Evolutionary conservation across 768 basidiomycete genomes (phyloP), one percentile per base, ranked within the genome.

Genomic region (Boletellus sp.): DNA sequence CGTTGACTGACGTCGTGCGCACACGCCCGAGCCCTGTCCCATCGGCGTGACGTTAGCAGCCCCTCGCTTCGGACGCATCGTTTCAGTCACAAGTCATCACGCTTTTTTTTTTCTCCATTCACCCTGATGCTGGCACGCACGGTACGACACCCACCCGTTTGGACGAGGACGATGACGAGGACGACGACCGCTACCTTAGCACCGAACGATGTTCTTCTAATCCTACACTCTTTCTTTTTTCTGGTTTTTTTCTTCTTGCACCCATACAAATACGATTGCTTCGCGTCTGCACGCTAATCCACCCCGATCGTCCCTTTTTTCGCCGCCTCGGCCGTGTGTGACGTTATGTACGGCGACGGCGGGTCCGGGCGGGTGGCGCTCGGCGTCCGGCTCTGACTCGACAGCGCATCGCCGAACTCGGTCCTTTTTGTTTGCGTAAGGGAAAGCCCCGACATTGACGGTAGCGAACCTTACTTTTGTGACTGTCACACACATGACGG

Each of bases 91-190:
- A 34, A 45, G 31, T 15, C 35, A 44, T 64, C 55, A 65, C 50
- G 55, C 55, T 48, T 47, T n/a, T 55, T 57, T 57, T 28, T 11
- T 11, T 7, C 28, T 7, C 28, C 50, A 48, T 55, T 61, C 52
- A 34, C 34, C 45, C 50, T 44, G 54, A 55, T 59, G 65, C n/a
- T 46, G 60, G 60, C 65, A 54, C 48, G 49, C 51, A 28, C 9
- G 11, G 54, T 58, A 69, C 60, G 64, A 64, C 63, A 50, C 47
- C 24, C 51, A 26, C 47, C 52, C 58, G 40, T 42, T 55, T 35
- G 22, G 50, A 66, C 56, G 66, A 66, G 62, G 56, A 67, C 68
- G 56, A 67, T 47, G 67, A 69, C 43, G 52, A 28, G 3, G 28
- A 67, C 46, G 67, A 69, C 43, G 52, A 28, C 9, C 9, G 23